A percentile compares a stretch with the other conserved stretches of the same genome.
These are phyloP conservation scores for Speleostelium caveatum DNA, from an alignment of 78 protist species.

Conservation along the genomic window DNA sequence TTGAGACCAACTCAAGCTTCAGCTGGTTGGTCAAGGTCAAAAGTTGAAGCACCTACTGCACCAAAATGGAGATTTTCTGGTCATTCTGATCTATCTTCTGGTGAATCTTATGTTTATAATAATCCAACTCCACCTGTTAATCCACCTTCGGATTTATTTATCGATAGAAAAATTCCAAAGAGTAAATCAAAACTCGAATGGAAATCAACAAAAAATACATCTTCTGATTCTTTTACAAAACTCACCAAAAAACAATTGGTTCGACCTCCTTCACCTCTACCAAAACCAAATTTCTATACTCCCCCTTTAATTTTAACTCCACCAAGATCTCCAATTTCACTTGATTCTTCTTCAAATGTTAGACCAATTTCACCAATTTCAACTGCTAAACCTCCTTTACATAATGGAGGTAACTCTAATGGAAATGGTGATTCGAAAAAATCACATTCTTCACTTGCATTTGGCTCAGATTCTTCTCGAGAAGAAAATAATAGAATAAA, in stretches of 20 bases:
- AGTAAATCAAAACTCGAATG: not conserved
- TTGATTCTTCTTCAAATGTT: not conserved
- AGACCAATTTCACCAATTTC: not conserved
- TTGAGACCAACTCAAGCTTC: slow-evolving; percentile 64
- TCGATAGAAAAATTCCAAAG: not conserved
- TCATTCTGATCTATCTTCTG: not conserved
- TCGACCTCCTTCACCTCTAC: slow-evolving; percentile 47
- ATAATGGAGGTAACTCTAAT: not conserved
- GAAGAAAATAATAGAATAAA: not conserved
- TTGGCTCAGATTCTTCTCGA: not conserved
- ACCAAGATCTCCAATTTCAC: not conserved
- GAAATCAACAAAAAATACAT: not conserved
- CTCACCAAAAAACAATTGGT: slow-evolving; percentile 19
- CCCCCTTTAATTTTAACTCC: not conserved
- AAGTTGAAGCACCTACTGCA: slow-evolving; percentile 20
- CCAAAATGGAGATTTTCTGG: slow-evolving; percentile 25
- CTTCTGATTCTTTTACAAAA: not conserved
- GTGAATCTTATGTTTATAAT: not conserved
- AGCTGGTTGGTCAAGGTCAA: slow-evolving; percentile 33
- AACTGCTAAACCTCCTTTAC: not conserved
- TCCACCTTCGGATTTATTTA: slow-evolving; percentile 4
- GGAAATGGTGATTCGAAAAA: not conserved
- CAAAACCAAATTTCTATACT: slow-evolving; percentile 47
- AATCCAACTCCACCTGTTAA: slow-evolving; percentile 5
- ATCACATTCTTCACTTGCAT: not conserved